Percentiles rank a stretch among this genome's conserved stretches.
These are phyloP conservation scores for Candida tropicalis DNA, from an alignment of 1,139 yeast species.

Conservation along the genomic window DNA sequence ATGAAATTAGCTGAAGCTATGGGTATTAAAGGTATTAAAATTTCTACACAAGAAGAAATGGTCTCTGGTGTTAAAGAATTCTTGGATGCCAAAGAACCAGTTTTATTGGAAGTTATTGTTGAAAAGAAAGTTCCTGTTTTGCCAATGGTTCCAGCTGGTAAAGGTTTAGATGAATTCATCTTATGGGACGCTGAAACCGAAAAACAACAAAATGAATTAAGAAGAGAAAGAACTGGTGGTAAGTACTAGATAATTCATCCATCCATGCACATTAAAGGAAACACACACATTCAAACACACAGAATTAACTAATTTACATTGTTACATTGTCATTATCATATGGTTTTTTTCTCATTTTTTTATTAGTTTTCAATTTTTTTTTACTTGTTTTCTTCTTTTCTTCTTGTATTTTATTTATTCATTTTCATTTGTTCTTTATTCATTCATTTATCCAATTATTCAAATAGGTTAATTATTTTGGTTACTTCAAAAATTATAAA, in stretches of 20 bases:
- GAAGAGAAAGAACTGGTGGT: conserved; percentile 63
- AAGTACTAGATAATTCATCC: conserved; percentile 32
- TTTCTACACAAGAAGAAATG: conserved; percentile 66
- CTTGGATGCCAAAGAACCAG: conserved; percentile 79
- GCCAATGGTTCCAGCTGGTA: conserved; percentile 98
- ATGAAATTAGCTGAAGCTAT: conserved; percentile 91
- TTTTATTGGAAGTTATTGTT: conserved; percentile 84
- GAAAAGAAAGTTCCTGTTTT: conserved; percentile 97
- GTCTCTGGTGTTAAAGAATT: conserved; percentile 65
- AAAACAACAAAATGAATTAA: conserved; percentile 66
- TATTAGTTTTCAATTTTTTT: neutral
- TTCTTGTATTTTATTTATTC: neutral
- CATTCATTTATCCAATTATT: neutral
- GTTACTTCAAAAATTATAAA: too few relatives aligned
- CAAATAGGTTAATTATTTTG: neutral
- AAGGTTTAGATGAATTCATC: conserved; percentile 90
- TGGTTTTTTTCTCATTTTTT: neutral
- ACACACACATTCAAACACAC: too few relatives aligned
- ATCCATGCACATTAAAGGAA: neutral
- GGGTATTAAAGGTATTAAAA: conserved; percentile 85
- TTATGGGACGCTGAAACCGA: conserved; percentile 82
- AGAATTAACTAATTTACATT: neutral
- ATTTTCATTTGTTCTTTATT: neutral
- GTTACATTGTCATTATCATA: neutral
- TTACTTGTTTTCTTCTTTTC: neutral